Evolutionary conservation across 2,329 filamentous ascomycete genomes (phyloP), one percentile per base, ranked within the genome.

Genomic region (Verticillium klebahnii): DNA sequence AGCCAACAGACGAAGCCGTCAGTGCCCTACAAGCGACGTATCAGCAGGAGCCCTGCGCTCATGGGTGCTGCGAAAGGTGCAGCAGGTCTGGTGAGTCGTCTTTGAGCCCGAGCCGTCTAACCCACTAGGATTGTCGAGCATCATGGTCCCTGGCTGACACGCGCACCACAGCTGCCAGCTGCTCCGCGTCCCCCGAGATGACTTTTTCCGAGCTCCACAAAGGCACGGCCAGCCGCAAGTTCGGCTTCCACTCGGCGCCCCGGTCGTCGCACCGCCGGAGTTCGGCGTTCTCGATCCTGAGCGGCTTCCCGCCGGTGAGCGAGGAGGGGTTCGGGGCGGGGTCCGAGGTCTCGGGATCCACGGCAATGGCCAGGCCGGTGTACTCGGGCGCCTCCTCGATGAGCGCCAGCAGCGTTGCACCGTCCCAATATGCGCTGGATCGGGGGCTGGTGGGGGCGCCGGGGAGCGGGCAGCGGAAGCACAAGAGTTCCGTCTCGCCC

Each of bases 51-150:
- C 57, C 76, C 1, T 85, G 83, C 61, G 80, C 82, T 59, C 83
- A 85, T 63, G 80, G 80, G 15, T 85, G 82, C 66, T 85, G 83
- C 67, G 75, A 73, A 60, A 75, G 76, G 31, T 85, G 83, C 64
- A 76, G 73, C 31, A 74, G 74, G 56, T 76, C 77, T 52, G 68
- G 80, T 82, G 66, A 70, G 80, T 74, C 32, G 45, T 7, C 58
- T 29, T 36, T 7, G 17, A 23, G 29, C 29, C 29, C 29, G 5
- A 29, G 4, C 29, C 29, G 29, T 29, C 29, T 29, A 29, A 29
- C 5, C 29, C 29, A 29, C 29, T 29, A 5, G 29, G 29, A 5
- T 3, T 29, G 29, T 29, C 5, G 29, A 29, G 29, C 29, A 29
- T 29, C 29, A 29, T 29, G 5, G 29, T 29, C 29, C 29, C 29